Base-by-base conservation (phyloP, 441 rosid species). In the Gossypium davidsonii region DNA sequence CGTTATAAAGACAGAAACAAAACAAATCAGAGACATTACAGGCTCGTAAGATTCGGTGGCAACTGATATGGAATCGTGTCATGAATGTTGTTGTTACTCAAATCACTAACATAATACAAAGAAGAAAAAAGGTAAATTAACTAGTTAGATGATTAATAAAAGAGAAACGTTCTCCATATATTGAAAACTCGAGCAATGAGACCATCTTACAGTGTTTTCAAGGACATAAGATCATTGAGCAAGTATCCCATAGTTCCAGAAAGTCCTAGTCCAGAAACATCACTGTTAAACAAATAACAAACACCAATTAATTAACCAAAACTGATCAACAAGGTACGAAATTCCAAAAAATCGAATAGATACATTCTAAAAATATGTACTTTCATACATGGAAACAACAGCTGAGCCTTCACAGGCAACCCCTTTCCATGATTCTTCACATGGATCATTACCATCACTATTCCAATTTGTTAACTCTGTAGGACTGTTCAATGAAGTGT, bases 381-480 rank as follows among this genome's bases (percentile, higher is more conserved):
- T 7, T 85, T 3, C 87, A 46, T 90, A 94, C 99, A 93, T 80
- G 59, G 97, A 85, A 72, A 93, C 91, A 64, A 95, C 92, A 62
- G 98, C 91, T 3, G 99, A 91, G 60, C 88, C 96, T 52, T 89
- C 87, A 71, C 99, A 95, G 23, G 84, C 80, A 67, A 95, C 79
- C 74, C 99, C 99, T 85, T 83, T 88, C 99, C 99, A 95, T 69
- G 97, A 84, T 81, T 93, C 97, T 67, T 80, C 83, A 80, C 99
- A 95, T n/a, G 98, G 99, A 88, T 95, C 99, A n/a, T 91, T 92
- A 21, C 91, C 92, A 17, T 67, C 76, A 74, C 70, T 84, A 68
- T 87, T 90, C 99, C 99, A 95, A 81, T 83, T 90, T 64, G 93
- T 93, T 28, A 95, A 84, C 89, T 90, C 88, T 14, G 88, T 79